Conservation (phyloP, 1,284 basidiomycete genomes). For the Moesziomyces sp. region DNA sequence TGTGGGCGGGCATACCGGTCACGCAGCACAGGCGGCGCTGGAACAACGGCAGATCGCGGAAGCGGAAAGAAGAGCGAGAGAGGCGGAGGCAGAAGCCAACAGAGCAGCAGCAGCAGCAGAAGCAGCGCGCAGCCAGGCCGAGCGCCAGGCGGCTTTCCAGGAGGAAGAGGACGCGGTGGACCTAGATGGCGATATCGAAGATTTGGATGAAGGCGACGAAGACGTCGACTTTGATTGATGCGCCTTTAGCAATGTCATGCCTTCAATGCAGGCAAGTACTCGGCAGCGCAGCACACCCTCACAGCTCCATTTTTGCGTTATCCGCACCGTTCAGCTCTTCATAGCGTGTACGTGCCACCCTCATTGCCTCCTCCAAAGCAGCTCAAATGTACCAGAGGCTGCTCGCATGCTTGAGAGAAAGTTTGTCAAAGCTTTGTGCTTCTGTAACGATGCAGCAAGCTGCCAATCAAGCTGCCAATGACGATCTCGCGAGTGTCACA, state of each 20-base stretch:
- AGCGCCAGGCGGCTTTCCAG: constrained; percentile 40
- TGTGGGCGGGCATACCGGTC: constrained; percentile 35
- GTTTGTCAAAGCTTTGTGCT: neutral
- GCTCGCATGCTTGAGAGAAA: too few relatives aligned
- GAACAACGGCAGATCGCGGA: constrained; percentile 22
- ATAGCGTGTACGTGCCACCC: too few relatives aligned
- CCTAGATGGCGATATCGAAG: constrained; percentile 56
- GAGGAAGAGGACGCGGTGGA: constrained; percentile 48
- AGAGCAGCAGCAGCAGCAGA: constrained; percentile 29
- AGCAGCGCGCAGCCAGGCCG: constrained; percentile 35
- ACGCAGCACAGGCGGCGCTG: constrained; percentile 32
- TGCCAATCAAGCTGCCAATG: too few relatives aligned
- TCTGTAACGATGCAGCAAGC: too few relatives aligned
- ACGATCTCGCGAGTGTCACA: too few relatives aligned
- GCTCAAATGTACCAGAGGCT: too few relatives aligned
- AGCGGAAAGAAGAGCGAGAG: constrained; percentile 38
- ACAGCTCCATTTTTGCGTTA: too few relatives aligned
- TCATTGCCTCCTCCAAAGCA: too few relatives aligned
- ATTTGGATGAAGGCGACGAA: constrained; percentile 51
- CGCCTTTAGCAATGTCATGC: too few relatives aligned
- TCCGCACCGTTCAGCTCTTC: too few relatives aligned
- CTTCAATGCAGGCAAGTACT: too few relatives aligned
- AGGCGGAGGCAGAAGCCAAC: constrained; percentile 41
- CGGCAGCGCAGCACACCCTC: too few relatives aligned
- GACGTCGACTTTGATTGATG: constrained; percentile 45